Conservation (phyloP, 305 asterid genomes). For the Fraxinus greggii region DNA sequence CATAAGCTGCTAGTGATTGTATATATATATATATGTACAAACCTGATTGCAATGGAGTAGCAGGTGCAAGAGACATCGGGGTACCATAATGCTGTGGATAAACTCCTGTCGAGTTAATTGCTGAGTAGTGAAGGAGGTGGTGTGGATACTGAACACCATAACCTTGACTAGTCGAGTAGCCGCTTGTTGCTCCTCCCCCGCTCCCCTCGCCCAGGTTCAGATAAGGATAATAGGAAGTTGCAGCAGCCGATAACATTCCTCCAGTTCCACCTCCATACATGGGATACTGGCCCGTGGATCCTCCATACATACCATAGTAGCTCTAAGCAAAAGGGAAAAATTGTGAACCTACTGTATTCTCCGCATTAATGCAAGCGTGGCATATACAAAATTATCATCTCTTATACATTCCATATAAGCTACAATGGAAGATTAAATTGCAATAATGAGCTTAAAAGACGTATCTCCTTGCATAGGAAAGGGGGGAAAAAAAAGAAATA, state of each 20-base stretch:
- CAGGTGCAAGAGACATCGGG: slow-evolving; percentile 74
- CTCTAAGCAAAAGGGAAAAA: slow-evolving; percentile 38
- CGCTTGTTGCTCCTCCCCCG: slow-evolving; percentile 40
- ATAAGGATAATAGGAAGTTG: slow-evolving; percentile 75
- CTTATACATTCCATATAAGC: neutral
- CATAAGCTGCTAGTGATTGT: neutral
- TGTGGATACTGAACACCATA: slow-evolving; percentile 83
- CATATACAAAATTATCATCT: neutral
- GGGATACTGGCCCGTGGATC: slow-evolving; percentile 65
- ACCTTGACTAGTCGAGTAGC: slow-evolving; percentile 56
- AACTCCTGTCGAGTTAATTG: slow-evolving; percentile 49
- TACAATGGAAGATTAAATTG: neutral
- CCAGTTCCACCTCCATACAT: slow-evolving; percentile 58
- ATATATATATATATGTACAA: slow-evolving; percentile 15
- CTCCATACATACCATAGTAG: slow-evolving; percentile 84
- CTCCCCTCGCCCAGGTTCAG: slow-evolving; percentile 63
- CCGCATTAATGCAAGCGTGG: neutral
- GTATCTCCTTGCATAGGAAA: neutral
- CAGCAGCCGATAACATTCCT: slow-evolving; percentile 57
- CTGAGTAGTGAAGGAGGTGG: slow-evolving; percentile 76
- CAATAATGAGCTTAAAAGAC: neutral
- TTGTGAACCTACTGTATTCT: neutral
- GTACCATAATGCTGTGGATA: slow-evolving; percentile 80
- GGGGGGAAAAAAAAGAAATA: neutral
- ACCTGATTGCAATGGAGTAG: slow-evolving; percentile 89